Evolutionary conservation across 345 rosid genomes (phyloP).

Genomic region (Pistacia vera): DNA sequence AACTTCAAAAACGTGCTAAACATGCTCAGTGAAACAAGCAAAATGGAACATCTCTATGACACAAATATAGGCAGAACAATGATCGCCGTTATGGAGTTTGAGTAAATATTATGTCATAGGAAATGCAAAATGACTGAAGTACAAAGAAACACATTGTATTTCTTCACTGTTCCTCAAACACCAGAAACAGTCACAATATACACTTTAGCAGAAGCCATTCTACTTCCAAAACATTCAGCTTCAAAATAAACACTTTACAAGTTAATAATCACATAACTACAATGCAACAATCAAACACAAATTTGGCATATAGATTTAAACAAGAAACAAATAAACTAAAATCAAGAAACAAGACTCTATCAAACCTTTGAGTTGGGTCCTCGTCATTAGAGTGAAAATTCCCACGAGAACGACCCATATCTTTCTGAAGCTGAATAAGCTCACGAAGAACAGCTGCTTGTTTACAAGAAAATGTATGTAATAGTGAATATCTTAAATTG

Average conservation of each 20-base stretch:
- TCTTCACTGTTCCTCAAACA: constrained; percentile 3
- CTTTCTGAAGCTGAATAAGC: constrained; percentile 23
- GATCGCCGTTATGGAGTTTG: too few relatives aligned
- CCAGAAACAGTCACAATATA: background rate
- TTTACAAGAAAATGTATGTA: background rate
- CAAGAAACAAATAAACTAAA: background rate
- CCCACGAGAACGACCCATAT: constrained; percentile 97
- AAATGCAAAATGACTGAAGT: background rate
- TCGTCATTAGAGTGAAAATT: constrained; percentile 84
- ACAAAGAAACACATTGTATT: background rate
- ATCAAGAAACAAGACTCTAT: background rate
- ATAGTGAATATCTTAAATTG: background rate
- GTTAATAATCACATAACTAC: background rate
- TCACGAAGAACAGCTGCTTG: constrained; percentile 15
- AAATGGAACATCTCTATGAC: background rate
- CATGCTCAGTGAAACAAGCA: background rate
- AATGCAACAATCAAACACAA: constrained; percentile 6
- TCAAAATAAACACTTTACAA: background rate
- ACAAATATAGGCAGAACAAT: constrained; percentile 1
- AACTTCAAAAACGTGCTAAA: background rate
- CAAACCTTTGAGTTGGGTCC: constrained; percentile 91
- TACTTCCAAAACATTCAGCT: constrained; percentile 1
- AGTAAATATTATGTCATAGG: too few relatives aligned
- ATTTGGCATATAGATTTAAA: background rate
- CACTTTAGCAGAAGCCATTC: background rate